These are phyloP conservation scores for Phalaenopsis hybrid DNA, from an alignment of 116 monocot species.

Conservation along the genomic window DNA sequence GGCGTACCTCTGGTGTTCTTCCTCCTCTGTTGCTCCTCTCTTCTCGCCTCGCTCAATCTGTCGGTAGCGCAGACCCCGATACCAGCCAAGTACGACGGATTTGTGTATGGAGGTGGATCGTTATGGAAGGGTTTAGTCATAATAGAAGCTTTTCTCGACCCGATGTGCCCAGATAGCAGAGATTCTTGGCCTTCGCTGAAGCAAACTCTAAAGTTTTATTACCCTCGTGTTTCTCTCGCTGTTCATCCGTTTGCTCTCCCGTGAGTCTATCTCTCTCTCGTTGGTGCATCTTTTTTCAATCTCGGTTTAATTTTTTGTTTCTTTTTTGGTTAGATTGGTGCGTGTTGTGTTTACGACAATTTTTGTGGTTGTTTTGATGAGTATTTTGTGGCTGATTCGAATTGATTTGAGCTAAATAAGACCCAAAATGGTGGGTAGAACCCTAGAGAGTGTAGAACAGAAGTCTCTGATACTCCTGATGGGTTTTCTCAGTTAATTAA, in stretches of 20 bases:
- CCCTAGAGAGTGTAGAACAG: no score
- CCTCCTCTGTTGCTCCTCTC: background rate
- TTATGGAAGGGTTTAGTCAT: slow-evolving; percentile 3
- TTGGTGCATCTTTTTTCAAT: background rate
- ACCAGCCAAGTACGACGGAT: slow-evolving; percentile 17
- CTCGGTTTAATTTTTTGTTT: background rate
- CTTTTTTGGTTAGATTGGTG: no score
- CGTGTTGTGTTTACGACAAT: background rate
- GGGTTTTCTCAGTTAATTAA: no score
- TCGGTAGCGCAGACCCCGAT: slow-evolving; percentile 9
- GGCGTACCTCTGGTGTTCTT: background rate
- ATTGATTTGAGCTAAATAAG: no score
- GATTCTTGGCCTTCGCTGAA: slow-evolving; percentile 23
- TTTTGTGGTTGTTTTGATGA: background rate
- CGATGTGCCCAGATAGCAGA: slow-evolving; percentile 25
- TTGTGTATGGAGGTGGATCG: slow-evolving; percentile 7
- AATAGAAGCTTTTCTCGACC: slow-evolving; percentile 18
- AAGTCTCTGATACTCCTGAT: no score
- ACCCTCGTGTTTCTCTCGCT: slow-evolving; percentile 22
- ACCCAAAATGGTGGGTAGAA: no score
- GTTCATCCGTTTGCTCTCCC: slow-evolving; percentile 46
- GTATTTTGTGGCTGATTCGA: no score
- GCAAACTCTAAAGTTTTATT: slow-evolving; percentile 13
- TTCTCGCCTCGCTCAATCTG: background rate
- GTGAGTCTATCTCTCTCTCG: slow-evolving; percentile 12